Evolutionary conservation across 208 protist genomes (phyloP).

Genomic region (Leishmania guyanensis): DNA sequence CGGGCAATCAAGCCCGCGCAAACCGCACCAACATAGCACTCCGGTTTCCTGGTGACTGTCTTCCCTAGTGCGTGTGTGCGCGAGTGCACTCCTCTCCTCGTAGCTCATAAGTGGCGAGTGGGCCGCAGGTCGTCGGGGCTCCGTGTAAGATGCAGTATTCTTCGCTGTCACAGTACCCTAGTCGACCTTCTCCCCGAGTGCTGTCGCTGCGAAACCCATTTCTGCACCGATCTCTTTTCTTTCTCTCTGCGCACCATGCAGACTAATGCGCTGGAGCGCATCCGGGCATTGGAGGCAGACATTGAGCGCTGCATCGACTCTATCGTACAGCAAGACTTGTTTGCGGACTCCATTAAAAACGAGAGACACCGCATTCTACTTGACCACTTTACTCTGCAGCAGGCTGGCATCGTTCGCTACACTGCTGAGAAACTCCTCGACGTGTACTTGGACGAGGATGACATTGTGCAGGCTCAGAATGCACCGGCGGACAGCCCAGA

Average conservation of each 20-base stretch:
- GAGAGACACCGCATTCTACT: conserved; percentile 73
- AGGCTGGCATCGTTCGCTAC: conserved; percentile 47
- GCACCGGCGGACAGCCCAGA: conserved; percentile 54
- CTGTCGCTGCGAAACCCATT: background rate
- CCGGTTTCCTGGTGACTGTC: background rate
- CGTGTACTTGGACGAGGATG: conserved; percentile 85
- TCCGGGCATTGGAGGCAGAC: conserved; percentile 81
- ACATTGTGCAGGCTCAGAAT: conserved; percentile 66
- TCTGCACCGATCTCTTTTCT: background rate
- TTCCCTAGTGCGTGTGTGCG: background rate
- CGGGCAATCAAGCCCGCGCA: background rate
- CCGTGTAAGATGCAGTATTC: background rate
- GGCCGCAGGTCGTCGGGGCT: background rate
- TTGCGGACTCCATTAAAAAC: conserved; percentile 50
- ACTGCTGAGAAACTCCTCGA: conserved; percentile 83
- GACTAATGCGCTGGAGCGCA: conserved; percentile 74
- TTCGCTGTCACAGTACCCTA: background rate
- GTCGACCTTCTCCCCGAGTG: background rate
- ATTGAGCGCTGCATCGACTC: conserved; percentile 79
- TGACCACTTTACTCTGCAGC: conserved; percentile 77
- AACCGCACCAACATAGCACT: background rate
- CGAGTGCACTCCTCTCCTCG: background rate
- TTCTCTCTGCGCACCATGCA: conserved; percentile 33
- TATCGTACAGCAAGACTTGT: conserved; percentile 84
- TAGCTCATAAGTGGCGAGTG: background rate